These are phyloP conservation scores for Ocimum tenuiflorum DNA, from an alignment of 257 asterid species.

Conservation along the genomic window DNA sequence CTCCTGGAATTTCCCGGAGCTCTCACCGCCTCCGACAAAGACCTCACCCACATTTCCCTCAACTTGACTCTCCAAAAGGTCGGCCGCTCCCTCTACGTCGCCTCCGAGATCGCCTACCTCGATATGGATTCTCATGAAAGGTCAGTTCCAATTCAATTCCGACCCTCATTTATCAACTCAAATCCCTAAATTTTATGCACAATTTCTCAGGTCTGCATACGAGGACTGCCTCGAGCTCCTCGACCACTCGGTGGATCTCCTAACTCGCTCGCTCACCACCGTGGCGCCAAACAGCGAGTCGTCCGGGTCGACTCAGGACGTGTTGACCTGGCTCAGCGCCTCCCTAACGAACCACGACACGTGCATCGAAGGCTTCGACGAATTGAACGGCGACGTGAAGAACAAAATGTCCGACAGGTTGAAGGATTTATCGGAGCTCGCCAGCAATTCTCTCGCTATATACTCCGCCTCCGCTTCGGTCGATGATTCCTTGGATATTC, in stretches of 20 bases:
- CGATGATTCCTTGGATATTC: slow-evolving; percentile 57
- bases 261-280: slow-evolving; percentile 48
- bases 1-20: slow-evolving; percentile 88
- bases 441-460: slow-evolving; percentile 76
- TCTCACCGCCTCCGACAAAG: slow-evolving; percentile 54
- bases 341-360: slow-evolving; percentile 90
- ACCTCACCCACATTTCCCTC: slow-evolving; percentile 77
- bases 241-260: slow-evolving; percentile 71
- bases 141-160: neutral
- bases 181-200: neutral
- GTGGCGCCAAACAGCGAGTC: slow-evolving; percentile 29
- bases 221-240: slow-evolving; percentile 79
- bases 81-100: slow-evolving; percentile 49
- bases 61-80: slow-evolving; percentile 68
- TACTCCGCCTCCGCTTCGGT: slow-evolving; percentile 35
- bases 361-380: slow-evolving; percentile 62
- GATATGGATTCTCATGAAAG: slow-evolving; percentile 57
- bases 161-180: neutral
- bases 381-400: slow-evolving; percentile 48
- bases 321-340: slow-evolving; percentile 89
- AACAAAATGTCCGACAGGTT: slow-evolving; percentile 38
- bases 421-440: slow-evolving; percentile 59
- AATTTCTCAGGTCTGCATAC: slow-evolving; percentile 54
- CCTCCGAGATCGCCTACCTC: slow-evolving; percentile 50
- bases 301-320: slow-evolving; percentile 49